Evolutionary conservation across 2,329 filamentous ascomycete species (phyloP), one percentile per base, ranked within the genome.

Genomic region (Colletotrichum destructivum): DNA sequence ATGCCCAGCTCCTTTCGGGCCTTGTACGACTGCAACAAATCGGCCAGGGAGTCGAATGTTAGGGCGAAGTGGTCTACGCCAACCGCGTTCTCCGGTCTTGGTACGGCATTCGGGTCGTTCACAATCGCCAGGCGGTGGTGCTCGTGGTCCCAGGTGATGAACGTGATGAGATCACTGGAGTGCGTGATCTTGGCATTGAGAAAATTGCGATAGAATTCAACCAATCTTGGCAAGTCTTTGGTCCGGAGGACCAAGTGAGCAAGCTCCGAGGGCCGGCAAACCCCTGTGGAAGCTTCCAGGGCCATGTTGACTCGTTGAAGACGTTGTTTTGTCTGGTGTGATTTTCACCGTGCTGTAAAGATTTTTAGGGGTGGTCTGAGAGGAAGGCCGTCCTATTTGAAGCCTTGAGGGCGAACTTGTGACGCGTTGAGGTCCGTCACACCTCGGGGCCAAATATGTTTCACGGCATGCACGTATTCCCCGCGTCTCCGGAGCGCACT

Each of bases 61-160:
- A 86, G 86, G 26, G 84, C 81, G 23, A 85, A 78, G 74, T 87
- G 85, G 55, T 84, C 75, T 2, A 87, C 70, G 1, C 84, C 83
- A 9, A 76, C 75, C 7, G 73, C 75, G 38, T 72, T 73, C 8
- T 56, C 67, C 8, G 74, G 72, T 59, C 78, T 78, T 1, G 76
- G 73, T 1, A 31, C 42, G 3, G 77, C 75, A 2, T 54, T 71
- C 0, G 81, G 80, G 9, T 81, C 46, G 4, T 69, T 62, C 21
- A 79, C n/a, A 47, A 87, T 78, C 16, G 83, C 85, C 40, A 86
- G 78, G 47, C 85, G 84, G 74, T 87, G 85, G 72, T 87, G 85
- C 74, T 86, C 85, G 0, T 84, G 77, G 74, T 87, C 85, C 78
- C 84, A 87, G 9, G 79, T 78, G 42, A 86, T 70, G 72, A 86